Conservation (phyloP, 768 basidiomycete genomes). For the Infundibulicybe gibba region DNA sequence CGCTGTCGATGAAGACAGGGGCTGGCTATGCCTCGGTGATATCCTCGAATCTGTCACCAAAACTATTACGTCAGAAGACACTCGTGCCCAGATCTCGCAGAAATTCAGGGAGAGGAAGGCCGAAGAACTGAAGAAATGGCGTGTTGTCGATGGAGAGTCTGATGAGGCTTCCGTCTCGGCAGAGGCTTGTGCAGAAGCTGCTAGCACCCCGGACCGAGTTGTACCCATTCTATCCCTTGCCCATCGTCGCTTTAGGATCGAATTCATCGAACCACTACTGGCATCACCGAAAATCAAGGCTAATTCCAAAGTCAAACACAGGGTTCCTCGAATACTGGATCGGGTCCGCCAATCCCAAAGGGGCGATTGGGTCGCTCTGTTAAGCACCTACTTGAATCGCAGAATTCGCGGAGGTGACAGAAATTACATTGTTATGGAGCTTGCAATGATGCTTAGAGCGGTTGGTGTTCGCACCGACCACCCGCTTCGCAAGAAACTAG, state of each 20-base stretch:
- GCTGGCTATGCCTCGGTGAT: slow-evolving; percentile 70
- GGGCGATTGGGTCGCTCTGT: slow-evolving; percentile 68
- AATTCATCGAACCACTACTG: slow-evolving; percentile 68
- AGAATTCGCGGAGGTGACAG: slow-evolving; percentile 44
- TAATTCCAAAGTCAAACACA: slow-evolving; percentile 46
- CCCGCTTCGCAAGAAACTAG: slow-evolving; percentile 64
- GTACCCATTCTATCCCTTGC: slow-evolving; percentile 63
- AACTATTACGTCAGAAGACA: slow-evolving; percentile 43
- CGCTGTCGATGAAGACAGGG: slow-evolving; percentile 73
- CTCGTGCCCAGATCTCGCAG: slow-evolving; percentile 57
- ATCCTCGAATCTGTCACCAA: slow-evolving; percentile 59
- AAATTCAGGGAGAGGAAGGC: slow-evolving; percentile 54
- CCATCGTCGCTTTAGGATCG: slow-evolving; percentile 66
- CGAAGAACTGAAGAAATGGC: slow-evolving; percentile 72
- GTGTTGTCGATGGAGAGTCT: slow-evolving; percentile 53
- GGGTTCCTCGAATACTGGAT: slow-evolving; percentile 43
- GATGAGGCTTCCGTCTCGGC: slow-evolving; percentile 47
- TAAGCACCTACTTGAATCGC: slow-evolving; percentile 57
- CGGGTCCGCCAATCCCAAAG: slow-evolving; percentile 48
- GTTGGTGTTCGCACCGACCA: slow-evolving; percentile 62
- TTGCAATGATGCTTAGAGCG: slow-evolving; percentile 46
- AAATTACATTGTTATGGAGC: slow-evolving; percentile 39
- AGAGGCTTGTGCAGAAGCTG: slow-evolving; percentile 73
- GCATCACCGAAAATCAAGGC: slow-evolving; percentile 64
- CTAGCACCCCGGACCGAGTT: slow-evolving; percentile 63